Base-by-base conservation (phyloP, 2,329 filamentous ascomycete genomes). In the Zasmidium cellare region DNA sequence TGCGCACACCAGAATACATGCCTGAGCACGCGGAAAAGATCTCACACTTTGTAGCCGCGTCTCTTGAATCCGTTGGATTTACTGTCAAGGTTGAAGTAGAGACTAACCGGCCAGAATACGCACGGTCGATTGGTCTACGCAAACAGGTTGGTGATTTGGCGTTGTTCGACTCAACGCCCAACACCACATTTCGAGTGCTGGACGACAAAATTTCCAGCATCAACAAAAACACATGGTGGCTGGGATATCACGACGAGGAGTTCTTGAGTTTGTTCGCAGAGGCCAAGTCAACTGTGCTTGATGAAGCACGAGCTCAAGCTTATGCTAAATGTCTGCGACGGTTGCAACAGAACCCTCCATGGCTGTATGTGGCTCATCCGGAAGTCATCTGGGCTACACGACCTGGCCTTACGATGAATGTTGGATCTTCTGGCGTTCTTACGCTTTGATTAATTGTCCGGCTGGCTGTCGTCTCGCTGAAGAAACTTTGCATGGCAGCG, bases 21-120 rank as follows among this genome's bases (percentile, higher is more conserved):
- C 52, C 56, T 14, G 52, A 58, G 46, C 52, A 55, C 19, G 56
- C 56, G 3, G 46, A 55, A 35, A 55, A 55, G 51, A 58, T 58
- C 14, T 55, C 56, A 18, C 31, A 35, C 9, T 58, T 55, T 20
- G 46, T 58, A 7, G 56, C 56, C 9, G 19, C 19, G 1, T 44
- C 56, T 11, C 56, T 58, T 2, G 38, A 50, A 25, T 51, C 51
- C 5, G 56, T 55, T 6, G 56, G 56, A 3, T 51, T 58, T 23
- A 41, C 46, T 2, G 46, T 58, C n/a, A 28, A 58, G 35, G 18
- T 58, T 3, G 41, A 51, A 24, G 46, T 58, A 18, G 56, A 58
- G 47, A 48, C 45, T 18, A 51, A 55, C 41, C 56, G 56, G 16
- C 56, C 56, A 2, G 56, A 55, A 20, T 58, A 55, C 22, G 56